These are phyloP conservation scores for Parsonsia alboflavescens DNA, from an alignment of 257 asterid genomes.

Conservation along the genomic window DNA sequence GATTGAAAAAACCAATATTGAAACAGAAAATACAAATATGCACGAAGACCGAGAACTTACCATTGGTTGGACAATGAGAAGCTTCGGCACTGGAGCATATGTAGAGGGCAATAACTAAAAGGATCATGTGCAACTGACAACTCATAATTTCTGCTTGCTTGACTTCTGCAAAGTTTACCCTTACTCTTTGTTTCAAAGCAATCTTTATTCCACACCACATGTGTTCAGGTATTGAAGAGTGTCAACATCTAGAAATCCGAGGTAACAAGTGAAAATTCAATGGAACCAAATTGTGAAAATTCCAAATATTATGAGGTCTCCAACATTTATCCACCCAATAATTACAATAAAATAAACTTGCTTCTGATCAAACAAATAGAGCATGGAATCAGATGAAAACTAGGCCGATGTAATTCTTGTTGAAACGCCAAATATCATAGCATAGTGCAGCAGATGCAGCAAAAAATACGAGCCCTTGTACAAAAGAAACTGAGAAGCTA, in stretches of 20 bases:
- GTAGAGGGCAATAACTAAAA: neutral
- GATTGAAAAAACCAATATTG: neutral
- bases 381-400: neutral
- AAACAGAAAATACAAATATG: neutral
- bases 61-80: slow-evolving; percentile 14
- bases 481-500: neutral
- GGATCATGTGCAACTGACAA: neutral
- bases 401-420: neutral
- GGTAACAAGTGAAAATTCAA: neutral
- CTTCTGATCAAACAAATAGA: neutral
- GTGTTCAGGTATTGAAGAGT: neutral
- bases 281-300: neutral
- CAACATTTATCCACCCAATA: neutral
- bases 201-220: neutral
- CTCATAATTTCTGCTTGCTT: neutral
- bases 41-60: neutral
- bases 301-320: neutral
- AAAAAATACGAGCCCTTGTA: neutral
- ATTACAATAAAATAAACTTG: neutral
- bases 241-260: neutral
- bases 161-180: neutral
- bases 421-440: neutral
- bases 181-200: neutral
- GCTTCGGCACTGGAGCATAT: slow-evolving; percentile 2
- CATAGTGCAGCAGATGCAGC: neutral